Base-by-base conservation (phyloP, 768 basidiomycete species). In the Kwoniella botswanensis region DNA sequence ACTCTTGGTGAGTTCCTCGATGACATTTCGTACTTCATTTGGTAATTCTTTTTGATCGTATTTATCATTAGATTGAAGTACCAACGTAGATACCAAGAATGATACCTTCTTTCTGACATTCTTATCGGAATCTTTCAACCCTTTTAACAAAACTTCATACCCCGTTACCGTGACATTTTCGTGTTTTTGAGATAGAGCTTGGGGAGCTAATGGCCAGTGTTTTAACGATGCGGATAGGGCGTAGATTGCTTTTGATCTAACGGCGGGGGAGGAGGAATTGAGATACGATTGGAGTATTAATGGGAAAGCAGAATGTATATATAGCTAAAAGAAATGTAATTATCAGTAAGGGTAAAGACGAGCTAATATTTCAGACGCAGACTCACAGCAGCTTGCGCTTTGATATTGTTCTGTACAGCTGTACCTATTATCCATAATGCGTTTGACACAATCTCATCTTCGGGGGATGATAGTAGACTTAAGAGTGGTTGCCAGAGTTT, bases 361-460 rank as follows among this genome's bases (percentile, higher is more conserved):
- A 35, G 35, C 35, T 35, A 35, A 6, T 0, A 35, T 35, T 35
- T 35, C 6, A 7, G 35, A 35, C 6, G 35, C 35, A 35, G 41
- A 80, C 82, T 71, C 53, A 83, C 82, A n/a, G 83, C 82, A 54
- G 80, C 77, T 65, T 84, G 84, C 41, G 84, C 83, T 69, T 83
- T 82, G n/a, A 79, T 67, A 63, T 84, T 84, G 75, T 84, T 84
- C 67, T 84, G 83, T 4, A 82, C 79, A 17, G 84, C 81, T 2
- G 84, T 84, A 17, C 84, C 84, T 46, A 78, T 76, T 55, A 84
- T 82, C 84, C 84, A 84, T 43, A 73, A 74, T 46, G 81, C 78
- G 22, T 79, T 77, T 10, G 72, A 69, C 22, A 83, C 79, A 44
- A 84, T 76, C 9, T 72, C 72, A 21, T 78, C 70, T 18, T 82